Evolutionary conservation across 176 grass and related monocot species (phyloP), one percentile per base, ranked within the genome.

Genomic region (Ensete ventricosum): DNA sequence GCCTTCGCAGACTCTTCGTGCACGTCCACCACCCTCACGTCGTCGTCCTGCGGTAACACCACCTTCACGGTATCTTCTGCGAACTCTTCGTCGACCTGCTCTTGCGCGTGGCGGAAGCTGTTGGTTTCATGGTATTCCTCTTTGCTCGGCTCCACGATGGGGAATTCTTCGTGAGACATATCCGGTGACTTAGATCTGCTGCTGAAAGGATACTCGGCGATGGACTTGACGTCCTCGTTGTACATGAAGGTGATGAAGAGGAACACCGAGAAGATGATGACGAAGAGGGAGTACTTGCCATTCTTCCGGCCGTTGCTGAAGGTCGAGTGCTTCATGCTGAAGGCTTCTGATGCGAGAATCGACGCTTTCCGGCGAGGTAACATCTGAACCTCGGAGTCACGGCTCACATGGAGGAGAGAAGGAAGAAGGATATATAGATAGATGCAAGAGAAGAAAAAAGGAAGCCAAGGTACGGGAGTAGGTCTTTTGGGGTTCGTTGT

Each of bases 161-260:
- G 48, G 62, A 64, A 50, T 16, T 62, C 74, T 11, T 50, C 55
- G 74, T 9, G n/a, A 19, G 59, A 52, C 9, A 50, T 14, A 51
- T 77, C 74, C 8, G 26, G 14, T 2, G 65, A 69, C 13, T 43
- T 43, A 13, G 52, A 1, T 14, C 16, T 10, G 34, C 34, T 57
- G 51, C 24, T 66, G 64, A 69, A 69, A 11, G 66, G 68, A 69
- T 26, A 64, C 69, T 72, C 78, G 43, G 78, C 78, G 69, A 80
- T 71, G 52, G 78, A 73, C 13, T 73, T 72, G 67, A 80, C 69
- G 78, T 80, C 78, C 48, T 80, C 78, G 58, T 71, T 64, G 69
- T 80, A 80, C 29, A 80, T 64, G 55, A 80, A 63, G 69, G 62
- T 8, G 69, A 70, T 43, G 69, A 80, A 80, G 69, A 80, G 54